Conservation (phyloP, 2,329 filamentous ascomycete genomes). For the Botrytis medusae region DNA sequence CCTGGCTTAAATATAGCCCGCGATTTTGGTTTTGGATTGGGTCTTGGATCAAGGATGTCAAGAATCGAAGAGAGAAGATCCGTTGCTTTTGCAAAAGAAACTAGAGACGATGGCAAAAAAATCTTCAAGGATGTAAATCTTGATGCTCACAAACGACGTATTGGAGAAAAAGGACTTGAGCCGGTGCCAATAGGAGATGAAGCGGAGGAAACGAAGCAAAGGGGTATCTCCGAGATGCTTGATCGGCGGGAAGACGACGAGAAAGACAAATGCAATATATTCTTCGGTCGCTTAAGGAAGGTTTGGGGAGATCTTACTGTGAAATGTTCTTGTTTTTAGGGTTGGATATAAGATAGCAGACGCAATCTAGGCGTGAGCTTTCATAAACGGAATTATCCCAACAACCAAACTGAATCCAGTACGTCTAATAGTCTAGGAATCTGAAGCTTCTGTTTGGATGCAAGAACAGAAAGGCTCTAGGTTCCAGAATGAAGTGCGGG, state of each 20-base stretch:
- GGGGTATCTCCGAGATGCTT: neutral
- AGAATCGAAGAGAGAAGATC: constrained; percentile 15
- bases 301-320: neutral
- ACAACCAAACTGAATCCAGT: neutral
- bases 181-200: neutral
- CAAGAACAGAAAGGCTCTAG: neutral
- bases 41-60: neutral
- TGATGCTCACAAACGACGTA: neutral
- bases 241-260: neutral
- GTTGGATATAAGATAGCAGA: neutral
- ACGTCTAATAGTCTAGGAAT: neutral
- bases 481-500: neutral
- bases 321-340: neutral
- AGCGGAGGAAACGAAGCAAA: neutral
- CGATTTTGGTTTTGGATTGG: neutral
- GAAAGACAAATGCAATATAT: neutral
- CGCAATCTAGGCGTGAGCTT: neutral
- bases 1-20: constrained; percentile 1
- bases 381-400: neutral
- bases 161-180: neutral
- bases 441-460: neutral
- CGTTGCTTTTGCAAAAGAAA: neutral
- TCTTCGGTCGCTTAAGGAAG: neutral
- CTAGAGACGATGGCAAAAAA: neutral
- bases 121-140: neutral